Conservation (phyloP, 192 early-diverging fungal genomes). For the Coemansia sp. region DNA sequence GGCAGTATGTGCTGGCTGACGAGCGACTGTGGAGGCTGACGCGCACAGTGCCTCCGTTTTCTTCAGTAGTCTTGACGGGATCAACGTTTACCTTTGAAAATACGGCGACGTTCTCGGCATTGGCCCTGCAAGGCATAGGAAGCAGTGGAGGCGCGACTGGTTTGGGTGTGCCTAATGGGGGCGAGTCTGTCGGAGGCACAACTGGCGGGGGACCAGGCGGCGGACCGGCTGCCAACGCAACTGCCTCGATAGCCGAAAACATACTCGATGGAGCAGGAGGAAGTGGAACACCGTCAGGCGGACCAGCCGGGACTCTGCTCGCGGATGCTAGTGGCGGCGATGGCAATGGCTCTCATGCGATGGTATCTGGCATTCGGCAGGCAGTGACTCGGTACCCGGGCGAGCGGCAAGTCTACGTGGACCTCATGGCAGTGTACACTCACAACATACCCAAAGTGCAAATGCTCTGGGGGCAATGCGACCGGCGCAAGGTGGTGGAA, state of each 20-base stretch:
- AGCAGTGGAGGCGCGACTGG: slow-evolving; percentile 8
- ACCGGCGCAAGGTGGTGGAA: slow-evolving; percentile 69
- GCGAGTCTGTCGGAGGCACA: slow-evolving; percentile 7
- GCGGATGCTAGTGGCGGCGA: background rate
- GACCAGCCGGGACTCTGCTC: background rate
- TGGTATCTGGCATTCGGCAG: slow-evolving; percentile 32
- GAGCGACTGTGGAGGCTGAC: slow-evolving; percentile 50
- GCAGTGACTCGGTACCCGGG: slow-evolving; percentile 26
- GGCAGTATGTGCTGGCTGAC: slow-evolving; percentile 45
- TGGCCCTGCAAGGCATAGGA: slow-evolving; percentile 2
- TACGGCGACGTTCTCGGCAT: slow-evolving; percentile 18
- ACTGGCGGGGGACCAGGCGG: background rate
- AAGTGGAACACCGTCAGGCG: background rate
- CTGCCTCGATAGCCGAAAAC: background rate
- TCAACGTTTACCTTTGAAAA: slow-evolving; percentile 40
- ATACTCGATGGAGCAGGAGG: background rate
- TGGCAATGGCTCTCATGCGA: background rate
- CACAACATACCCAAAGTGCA: slow-evolving; percentile 35
- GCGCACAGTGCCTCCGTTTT: slow-evolving; percentile 43
- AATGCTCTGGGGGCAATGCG: slow-evolving; percentile 58
- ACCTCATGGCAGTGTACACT: slow-evolving; percentile 39
- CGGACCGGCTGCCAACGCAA: background rate
- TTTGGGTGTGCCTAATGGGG: slow-evolving; percentile 5
- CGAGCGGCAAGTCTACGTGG: slow-evolving; percentile 51
- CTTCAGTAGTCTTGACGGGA: slow-evolving; percentile 45